Percentiles rank a stretch among this genome's conserved stretches.
Evolutionary conservation across 2,329 filamentous ascomycete genomes (phyloP).

Genomic region (Aspergillus clavatus): DNA sequence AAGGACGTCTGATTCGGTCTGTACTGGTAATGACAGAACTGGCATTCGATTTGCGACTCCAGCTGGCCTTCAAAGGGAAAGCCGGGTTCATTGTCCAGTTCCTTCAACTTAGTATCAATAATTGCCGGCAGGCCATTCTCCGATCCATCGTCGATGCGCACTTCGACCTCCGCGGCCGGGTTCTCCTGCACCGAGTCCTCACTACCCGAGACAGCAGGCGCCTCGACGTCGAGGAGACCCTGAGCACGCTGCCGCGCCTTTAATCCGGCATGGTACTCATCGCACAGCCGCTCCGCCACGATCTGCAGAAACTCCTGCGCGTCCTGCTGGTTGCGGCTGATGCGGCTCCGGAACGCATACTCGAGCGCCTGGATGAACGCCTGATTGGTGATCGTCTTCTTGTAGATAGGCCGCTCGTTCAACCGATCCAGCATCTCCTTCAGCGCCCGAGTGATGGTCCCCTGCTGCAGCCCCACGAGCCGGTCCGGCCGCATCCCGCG

Average conservation of each 20-base stretch:
- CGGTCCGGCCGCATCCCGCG: conserved; percentile 44
- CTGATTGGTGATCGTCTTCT: conserved; percentile 87
- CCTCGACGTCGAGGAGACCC: conserved; percentile 20
- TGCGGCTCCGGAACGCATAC: conserved; percentile 78
- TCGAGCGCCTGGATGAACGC: conserved; percentile 80
- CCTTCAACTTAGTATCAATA: conserved; percentile 35
- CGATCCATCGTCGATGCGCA: conserved; percentile 34
- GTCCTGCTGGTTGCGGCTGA: conserved; percentile 93
- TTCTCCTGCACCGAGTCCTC: conserved; percentile 8
- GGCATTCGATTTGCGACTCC: conserved; percentile 92
- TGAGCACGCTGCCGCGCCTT: conserved; percentile 56
- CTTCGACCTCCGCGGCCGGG: conserved; percentile 26
- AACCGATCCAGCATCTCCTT: conserved; percentile 90
- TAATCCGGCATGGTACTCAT: conserved; percentile 85
- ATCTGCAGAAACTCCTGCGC: conserved; percentile 96
- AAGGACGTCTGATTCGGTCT: conserved; percentile 79
- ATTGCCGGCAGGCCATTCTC: conserved; percentile 30
- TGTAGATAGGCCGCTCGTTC: conserved; percentile 89
- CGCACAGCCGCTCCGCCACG: conserved; percentile 82
- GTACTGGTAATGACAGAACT: conserved; percentile 83
- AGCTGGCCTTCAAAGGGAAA: conserved; percentile 90
- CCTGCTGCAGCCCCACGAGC: conserved; percentile 64
- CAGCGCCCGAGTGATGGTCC: conserved; percentile 76
- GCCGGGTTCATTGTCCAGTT: conserved; percentile 45
- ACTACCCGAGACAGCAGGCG: conserved; percentile 14